These are phyloP conservation scores for Gloeopeniophorella convolvens DNA, from an alignment of 768 basidiomycete species.

Conservation along the genomic window DNA sequence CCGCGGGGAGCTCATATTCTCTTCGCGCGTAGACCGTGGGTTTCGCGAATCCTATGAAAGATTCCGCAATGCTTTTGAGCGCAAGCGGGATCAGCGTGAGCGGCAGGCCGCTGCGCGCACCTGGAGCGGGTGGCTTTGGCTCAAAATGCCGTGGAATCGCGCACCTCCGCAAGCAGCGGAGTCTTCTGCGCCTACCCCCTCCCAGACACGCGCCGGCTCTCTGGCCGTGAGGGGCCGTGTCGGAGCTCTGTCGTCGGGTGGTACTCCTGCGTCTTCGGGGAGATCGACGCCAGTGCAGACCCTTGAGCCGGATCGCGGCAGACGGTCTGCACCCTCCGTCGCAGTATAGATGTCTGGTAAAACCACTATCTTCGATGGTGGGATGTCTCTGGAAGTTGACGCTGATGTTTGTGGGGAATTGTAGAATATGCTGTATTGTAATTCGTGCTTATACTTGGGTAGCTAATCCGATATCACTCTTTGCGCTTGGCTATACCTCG, in stretches of 20 bases:
- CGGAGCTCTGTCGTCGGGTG: slow-evolving; percentile 4
- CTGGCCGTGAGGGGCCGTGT: slow-evolving; percentile 2
- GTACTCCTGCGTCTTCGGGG: slow-evolving; percentile 7
- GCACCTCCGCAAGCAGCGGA: slow-evolving; percentile 6
- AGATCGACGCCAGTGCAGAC: slow-evolving; percentile 9
- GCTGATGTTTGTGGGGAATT: neutral
- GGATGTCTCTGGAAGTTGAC: slow-evolving; percentile 11
- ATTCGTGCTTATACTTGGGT: no score
- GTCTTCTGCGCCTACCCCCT: slow-evolving; percentile 9
- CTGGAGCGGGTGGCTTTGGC: slow-evolving; percentile 28
- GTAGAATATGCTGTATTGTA: slow-evolving; percentile 1
- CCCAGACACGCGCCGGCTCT: slow-evolving; percentile 14
- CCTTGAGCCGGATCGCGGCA: slow-evolving; percentile 9
- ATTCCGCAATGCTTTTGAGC: slow-evolving; percentile 83
- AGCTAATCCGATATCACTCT: no score
- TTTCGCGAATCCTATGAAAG: slow-evolving; percentile 93
- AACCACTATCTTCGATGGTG: neutral
- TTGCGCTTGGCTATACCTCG: no score
- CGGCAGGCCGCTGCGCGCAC: slow-evolving; percentile 30
- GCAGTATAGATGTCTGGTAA: neutral
- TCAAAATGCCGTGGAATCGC: slow-evolving; percentile 25
- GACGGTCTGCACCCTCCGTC: neutral
- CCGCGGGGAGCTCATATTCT: slow-evolving; percentile 95
- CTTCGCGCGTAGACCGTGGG: slow-evolving; percentile 69
- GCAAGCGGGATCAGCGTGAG: slow-evolving; percentile 60